Evolutionary conservation across 345 rosid species (phyloP).

Genomic region (Brassica carinata): DNA sequence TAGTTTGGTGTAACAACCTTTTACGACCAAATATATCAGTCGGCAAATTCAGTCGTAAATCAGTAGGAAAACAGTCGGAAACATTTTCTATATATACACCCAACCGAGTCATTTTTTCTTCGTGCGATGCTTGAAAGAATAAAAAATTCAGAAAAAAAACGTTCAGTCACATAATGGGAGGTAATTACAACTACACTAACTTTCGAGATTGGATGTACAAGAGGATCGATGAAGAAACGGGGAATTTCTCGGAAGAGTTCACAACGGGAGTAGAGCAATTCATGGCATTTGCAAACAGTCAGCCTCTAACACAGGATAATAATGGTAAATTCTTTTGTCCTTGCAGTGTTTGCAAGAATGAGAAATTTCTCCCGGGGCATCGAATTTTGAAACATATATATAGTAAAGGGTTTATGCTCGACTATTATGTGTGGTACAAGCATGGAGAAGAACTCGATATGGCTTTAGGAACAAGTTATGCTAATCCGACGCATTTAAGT

Average conservation of each 20-base stretch:
- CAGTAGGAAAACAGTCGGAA: not conserved
- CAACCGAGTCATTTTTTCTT: not conserved
- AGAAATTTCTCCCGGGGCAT: not conserved
- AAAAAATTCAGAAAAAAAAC: not conserved
- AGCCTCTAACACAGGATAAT: not conserved
- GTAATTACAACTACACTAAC: not conserved
- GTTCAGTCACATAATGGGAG: not conserved
- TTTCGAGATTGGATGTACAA: too few relatives aligned
- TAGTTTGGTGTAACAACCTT: not conserved
- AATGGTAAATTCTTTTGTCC: not conserved
- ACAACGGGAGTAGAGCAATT: too few relatives aligned
- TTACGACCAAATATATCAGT: not conserved
- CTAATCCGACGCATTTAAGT: not conserved
- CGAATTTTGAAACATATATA: too few relatives aligned
- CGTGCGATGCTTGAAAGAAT: not conserved
- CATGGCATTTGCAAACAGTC: not conserved
- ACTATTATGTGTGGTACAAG: not conserved
- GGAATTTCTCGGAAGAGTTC: not conserved
- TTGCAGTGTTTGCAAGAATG: not conserved
- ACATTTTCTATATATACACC: not conserved
- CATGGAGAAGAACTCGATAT: not conserved
- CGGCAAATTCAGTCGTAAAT: not conserved
- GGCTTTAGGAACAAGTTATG: not conserved
- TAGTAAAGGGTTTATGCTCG: not conserved
- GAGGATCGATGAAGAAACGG: not conserved